phyloP scores from a whole-genome alignment of 2,329 filamentous ascomycete species.

The Epichloe hybrida region DNA sequence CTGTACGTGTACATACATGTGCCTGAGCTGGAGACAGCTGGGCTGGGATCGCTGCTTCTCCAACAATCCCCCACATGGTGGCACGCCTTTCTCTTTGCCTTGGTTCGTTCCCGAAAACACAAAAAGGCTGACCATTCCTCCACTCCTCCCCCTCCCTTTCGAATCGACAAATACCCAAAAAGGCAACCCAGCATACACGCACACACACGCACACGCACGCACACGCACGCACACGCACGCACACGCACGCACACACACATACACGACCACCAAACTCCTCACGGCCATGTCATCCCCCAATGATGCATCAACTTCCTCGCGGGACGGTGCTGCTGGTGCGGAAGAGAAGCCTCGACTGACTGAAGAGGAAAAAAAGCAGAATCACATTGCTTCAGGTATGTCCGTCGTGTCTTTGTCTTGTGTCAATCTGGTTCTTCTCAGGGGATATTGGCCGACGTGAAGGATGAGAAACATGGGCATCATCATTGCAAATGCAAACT shows the following conservation, averaged over 20 bases:
- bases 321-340: slow-evolving; percentile 9
- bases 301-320: slow-evolving; percentile 7
- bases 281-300: slow-evolving; percentile 10
- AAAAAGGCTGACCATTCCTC: not conserved
- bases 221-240: no score
- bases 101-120: not conserved
- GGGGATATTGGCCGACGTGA: not conserved
- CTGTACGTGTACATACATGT: no score
- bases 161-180: not conserved
- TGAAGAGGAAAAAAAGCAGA: slow-evolving; percentile 41
- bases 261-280: not conserved
- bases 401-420: not conserved
- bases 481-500: not conserved
- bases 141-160: not conserved
- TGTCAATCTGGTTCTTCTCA: not conserved
- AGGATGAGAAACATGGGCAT: not conserved
- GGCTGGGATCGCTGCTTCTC: not conserved
- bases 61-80: not conserved
- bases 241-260: no score
- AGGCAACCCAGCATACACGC: not conserved
- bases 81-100: no score
- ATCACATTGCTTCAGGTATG: slow-evolving; percentile 40
- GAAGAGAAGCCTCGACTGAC: slow-evolving; percentile 39
- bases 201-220: no score
- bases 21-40: not conserved